phyloP scores from a whole-genome alignment of 345 rosid species.

The Hevea brasiliensis region DNA sequence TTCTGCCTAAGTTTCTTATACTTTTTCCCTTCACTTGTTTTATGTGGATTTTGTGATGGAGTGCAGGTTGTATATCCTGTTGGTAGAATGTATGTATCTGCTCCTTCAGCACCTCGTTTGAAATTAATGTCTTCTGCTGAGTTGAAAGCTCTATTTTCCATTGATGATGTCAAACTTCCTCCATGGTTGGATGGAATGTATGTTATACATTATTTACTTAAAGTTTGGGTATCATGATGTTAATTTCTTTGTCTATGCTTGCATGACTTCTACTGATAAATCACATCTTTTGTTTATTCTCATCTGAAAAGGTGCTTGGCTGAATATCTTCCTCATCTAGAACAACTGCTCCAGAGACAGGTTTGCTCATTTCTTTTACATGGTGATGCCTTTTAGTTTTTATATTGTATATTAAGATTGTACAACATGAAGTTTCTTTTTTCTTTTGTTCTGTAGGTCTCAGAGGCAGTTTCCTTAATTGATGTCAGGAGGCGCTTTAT shows the following conservation, averaged over 20 bases:
- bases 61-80: conserved; percentile 83
- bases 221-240: not conserved
- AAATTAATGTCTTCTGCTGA: conserved; percentile 70
- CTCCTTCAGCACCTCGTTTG: conserved; percentile 80
- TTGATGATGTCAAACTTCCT: conserved; percentile 92
- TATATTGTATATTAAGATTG: conserved; percentile 2
- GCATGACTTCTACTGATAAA: conserved; percentile 22
- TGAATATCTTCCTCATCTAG: conserved; percentile 96
- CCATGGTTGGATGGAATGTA: conserved; percentile 93
- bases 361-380: conserved; percentile 35
- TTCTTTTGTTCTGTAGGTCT: conserved; percentile 40
- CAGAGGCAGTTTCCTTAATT: conserved; percentile 73
- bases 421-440: conserved; percentile 10
- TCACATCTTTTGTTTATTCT: conserved; percentile 11
- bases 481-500: conserved; percentile 68
- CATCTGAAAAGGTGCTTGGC: conserved; percentile 83
- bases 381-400: conserved; percentile 11
- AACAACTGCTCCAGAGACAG: conserved; percentile 80
- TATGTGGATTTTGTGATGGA: conserved; percentile 11
- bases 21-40: conserved; percentile 1
- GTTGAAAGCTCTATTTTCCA: conserved; percentile 59
- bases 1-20: conserved; percentile 7
- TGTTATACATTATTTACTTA: conserved; percentile 25
- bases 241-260: conserved; percentile 1
- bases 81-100: conserved; percentile 61